phyloP scores from a whole-genome alignment of 23 red algal species.

The Chondrus crispus region DNA sequence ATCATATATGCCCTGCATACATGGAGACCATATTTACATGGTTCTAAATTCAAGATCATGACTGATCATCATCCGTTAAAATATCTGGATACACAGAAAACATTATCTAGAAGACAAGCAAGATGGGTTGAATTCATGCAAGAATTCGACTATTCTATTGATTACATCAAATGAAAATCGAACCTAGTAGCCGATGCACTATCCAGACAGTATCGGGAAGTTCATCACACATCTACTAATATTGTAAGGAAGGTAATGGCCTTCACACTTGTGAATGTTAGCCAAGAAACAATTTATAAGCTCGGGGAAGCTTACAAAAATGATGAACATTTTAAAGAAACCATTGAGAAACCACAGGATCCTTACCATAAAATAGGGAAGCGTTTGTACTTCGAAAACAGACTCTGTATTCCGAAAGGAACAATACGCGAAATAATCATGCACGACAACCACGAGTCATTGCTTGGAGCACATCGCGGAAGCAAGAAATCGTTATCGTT shows the following conservation, averaged over 20 bases:
- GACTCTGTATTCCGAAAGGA: constrained; percentile 7
- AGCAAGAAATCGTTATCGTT: not conserved
- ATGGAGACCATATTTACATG: constrained; percentile 3
- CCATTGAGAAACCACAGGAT: not conserved
- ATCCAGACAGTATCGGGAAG: constrained; percentile 7
- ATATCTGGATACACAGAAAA: not conserved
- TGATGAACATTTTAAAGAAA: not conserved
- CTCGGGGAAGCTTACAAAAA: not conserved
- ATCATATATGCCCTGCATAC: not conserved
- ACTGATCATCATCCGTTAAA: not conserved
- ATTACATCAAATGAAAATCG: constrained; percentile 31
- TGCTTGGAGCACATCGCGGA: not conserved
- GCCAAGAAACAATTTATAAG: not conserved
- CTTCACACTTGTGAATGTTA: not conserved
- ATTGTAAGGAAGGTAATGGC: not conserved
- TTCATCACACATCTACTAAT: not conserved
- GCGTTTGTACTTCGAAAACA: not conserved
- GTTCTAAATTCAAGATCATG: not conserved
- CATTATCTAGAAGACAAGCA: not conserved
- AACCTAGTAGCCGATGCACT: constrained; percentile 29
- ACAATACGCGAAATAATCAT: not conserved
- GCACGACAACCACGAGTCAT: not conserved
- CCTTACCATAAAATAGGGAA: not conserved
- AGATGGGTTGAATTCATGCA: not conserved
- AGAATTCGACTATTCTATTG: constrained; percentile 19